A percentile compares a stretch with the other conserved stretches of the same genome.
phyloP scores from a whole-genome alignment of 1,139 yeast genomes.

The Pichia sp. region DNA sequence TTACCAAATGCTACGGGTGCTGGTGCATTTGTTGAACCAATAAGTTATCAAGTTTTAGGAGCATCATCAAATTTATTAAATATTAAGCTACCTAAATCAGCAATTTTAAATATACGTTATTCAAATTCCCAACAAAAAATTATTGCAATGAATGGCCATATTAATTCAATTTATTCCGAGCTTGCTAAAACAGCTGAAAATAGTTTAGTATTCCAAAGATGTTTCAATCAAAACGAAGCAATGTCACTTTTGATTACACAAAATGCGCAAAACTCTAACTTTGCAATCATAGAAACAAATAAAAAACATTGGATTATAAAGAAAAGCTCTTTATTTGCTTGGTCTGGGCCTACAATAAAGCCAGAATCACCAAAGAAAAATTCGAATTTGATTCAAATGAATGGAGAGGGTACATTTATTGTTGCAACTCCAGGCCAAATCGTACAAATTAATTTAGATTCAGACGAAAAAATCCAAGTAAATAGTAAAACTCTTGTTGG shows the following conservation, averaged over 20 bases:
- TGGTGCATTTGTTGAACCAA: slow-evolving; percentile 36
- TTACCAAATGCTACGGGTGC: slow-evolving; percentile 32
- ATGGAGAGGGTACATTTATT: slow-evolving; percentile 37
- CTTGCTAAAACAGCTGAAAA: slow-evolving; percentile 14
- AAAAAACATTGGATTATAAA: slow-evolving; percentile 35
- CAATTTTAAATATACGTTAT: slow-evolving; percentile 35
- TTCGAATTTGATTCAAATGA: slow-evolving; percentile 23
- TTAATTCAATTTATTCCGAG: slow-evolving; percentile 26
- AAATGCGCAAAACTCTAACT: slow-evolving; percentile 24
- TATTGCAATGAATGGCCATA: slow-evolving; percentile 41
- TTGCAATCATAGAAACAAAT: slow-evolving; percentile 19
- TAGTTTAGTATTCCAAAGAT: slow-evolving; percentile 26
- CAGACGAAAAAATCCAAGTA: slow-evolving; percentile 33
- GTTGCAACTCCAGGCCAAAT: slow-evolving; percentile 35
- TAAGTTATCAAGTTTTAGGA: slow-evolving; percentile 39
- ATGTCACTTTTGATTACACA: slow-evolving; percentile 27
- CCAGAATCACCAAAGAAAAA: slow-evolving; percentile 15
- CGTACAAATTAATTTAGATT: slow-evolving; percentile 30
- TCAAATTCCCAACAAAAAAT: slow-evolving; percentile 38
- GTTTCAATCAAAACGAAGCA: slow-evolving; percentile 26
- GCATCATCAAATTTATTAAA: slow-evolving; percentile 38
- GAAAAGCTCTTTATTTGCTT: slow-evolving; percentile 35
- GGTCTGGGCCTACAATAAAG: slow-evolving; percentile 38
- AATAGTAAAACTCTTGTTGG: slow-evolving; percentile 37
- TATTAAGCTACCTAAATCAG: slow-evolving; percentile 44